Evolutionary conservation across 1,284 basidiomycete genomes (phyloP).

Genomic region (Ganoderma meredithae): DNA sequence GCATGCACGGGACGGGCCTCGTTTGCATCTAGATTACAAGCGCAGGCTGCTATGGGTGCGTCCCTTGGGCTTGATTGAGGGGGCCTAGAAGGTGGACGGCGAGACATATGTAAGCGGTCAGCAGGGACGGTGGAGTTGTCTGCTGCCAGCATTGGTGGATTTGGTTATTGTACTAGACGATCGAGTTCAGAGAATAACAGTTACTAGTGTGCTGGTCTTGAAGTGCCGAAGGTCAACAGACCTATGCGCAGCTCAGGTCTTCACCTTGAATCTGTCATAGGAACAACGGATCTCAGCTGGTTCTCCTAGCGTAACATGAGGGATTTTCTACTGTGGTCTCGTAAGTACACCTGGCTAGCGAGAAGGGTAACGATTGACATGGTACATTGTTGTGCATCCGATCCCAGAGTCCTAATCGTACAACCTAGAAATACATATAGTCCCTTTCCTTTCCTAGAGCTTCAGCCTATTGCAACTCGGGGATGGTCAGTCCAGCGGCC

Average conservation of each 20-base stretch:
- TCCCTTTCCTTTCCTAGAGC: not conserved
- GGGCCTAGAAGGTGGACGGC: not conserved
- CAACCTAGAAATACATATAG: not conserved
- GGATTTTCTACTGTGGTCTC: not conserved
- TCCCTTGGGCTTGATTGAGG: not conserved
- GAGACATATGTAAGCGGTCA: not conserved
- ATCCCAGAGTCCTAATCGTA: not conserved
- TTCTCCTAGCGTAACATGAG: not conserved
- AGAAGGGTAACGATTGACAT: not conserved
- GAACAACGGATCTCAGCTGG: not conserved
- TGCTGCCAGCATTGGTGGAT: not conserved
- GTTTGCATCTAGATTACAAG: not conserved
- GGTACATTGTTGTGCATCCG: not conserved
- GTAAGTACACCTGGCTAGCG: too few species aligned
- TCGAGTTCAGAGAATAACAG: not conserved
- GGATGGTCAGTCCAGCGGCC: slow-evolving; percentile 70
- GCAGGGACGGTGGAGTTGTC: not conserved
- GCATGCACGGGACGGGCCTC: not conserved
- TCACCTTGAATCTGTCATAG: not conserved
- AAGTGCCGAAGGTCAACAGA: not conserved
- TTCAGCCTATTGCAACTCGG: slow-evolving; percentile 42
- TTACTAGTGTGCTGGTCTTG: not conserved
- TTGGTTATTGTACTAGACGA: not conserved
- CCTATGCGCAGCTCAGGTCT: not conserved
- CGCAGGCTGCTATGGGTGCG: not conserved